Base-by-base conservation (phyloP, 1,284 basidiomycete species). In the Retiboletus fuscus region DNA sequence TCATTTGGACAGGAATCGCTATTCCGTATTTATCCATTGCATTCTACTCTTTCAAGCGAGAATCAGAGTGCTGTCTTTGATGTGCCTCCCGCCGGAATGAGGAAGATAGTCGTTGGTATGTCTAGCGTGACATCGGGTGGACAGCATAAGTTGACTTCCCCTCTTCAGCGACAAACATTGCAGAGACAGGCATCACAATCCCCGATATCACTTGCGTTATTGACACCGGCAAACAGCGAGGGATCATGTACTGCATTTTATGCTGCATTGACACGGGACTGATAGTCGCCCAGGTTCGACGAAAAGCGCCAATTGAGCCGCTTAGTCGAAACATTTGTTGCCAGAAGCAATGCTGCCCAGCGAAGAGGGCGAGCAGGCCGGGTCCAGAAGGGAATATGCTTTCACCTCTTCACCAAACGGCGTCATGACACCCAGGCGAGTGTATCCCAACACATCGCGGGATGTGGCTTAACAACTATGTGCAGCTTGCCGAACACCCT, bases 171-270 rank as follows among this genome's bases (percentile, higher is more conserved):
- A 89, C 89, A 18, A 90, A 91, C 75, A 89, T 90, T 68, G 89
- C 95, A 41, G 96, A 98, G 81, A 98, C 96, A 22, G 97, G 97
- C 81, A 95, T 99, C 71, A 99, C 97, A 0, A 99, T 99, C 70
- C 97, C 97, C 8, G 98, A 99, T 78, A 95, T 99, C 70, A 99
- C 97, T 5, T 97, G 96, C 77, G 98, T 99, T 20, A 97, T 99
- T 69, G 98, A 99, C 81, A 91, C 92, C 1, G 98, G 98, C 63
- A 97, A 96, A 80, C 97, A 99, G 80, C 89, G 95, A 73, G 93
- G 96, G 84, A 97, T 97, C 93, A 90, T 93, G 92, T 93, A 74
- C 77, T 75, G 10, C 16, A 8, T 18, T 16, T 47, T 44, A 13
- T 39, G 44, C 46, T 63, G 28, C 69, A 41, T 66, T 68, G 44